Percentiles rank a stretch among this genome's conserved stretches.
Conservation (phyloP, 1,284 basidiomycete species). For the Volvariella volvacea region DNA sequence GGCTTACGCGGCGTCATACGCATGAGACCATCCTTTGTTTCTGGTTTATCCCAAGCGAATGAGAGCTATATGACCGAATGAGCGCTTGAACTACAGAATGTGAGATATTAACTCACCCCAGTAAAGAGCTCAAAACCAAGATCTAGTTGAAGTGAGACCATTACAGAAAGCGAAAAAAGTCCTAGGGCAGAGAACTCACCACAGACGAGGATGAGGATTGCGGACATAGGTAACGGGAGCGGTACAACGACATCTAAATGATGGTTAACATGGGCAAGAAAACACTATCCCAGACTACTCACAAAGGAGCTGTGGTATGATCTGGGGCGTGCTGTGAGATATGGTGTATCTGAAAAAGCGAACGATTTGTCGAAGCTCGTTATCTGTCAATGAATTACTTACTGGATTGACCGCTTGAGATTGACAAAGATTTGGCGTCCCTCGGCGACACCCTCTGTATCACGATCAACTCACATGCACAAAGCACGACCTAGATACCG, state of each 20-base stretch:
- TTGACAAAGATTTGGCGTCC: conserved; percentile 66
- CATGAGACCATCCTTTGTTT: conserved; percentile 61
- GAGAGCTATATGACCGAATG: conserved; percentile 36
- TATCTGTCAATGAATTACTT: too few relatives aligned
- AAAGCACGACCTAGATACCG: not conserved
- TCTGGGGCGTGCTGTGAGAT: conserved; percentile 63
- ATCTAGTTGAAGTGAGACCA: conserved; percentile 40
- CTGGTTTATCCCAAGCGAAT: conserved; percentile 67
- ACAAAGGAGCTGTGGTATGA: conserved; percentile 63
- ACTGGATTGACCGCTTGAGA: conserved; percentile 65
- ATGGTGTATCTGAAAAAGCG: conserved; percentile 43
- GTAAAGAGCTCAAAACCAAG: conserved; percentile 64
- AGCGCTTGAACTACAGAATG: not conserved
- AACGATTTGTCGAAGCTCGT: too few relatives aligned
- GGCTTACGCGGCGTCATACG: conserved; percentile 61
- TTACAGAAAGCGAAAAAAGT: conserved; percentile 1
- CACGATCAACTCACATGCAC: conserved; percentile 1
- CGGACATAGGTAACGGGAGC: conserved; percentile 58
- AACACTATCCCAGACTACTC: conserved; percentile 14
- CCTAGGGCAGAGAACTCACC: conserved; percentile 27
- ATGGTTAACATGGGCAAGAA: conserved; percentile 1
- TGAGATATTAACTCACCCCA: conserved; percentile 34
- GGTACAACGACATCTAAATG: conserved; percentile 59
- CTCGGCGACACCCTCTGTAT: conserved; percentile 56
- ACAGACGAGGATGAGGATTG: conserved; percentile 64